A percentile compares a stretch with the other conserved stretches of the same genome.
phyloP scores from a whole-genome alignment of 2,329 filamentous ascomycete species.

The Ophiostoma sp. region DNA sequence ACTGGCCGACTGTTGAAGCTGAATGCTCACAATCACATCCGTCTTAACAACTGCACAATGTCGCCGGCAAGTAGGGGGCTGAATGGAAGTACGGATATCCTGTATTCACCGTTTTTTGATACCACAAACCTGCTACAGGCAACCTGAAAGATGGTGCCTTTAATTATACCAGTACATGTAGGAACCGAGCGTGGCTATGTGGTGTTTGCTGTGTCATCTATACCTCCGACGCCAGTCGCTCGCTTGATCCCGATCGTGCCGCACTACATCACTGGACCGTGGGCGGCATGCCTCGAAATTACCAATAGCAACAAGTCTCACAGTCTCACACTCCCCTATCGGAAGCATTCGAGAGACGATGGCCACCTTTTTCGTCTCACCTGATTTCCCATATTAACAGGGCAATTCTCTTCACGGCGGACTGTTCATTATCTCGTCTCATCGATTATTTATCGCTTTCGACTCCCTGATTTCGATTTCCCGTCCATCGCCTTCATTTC shows the following conservation, averaged over 20 bases:
- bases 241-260: slow-evolving; percentile 18
- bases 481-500: no score
- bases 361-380: background rate
- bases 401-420: background rate
- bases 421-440: background rate
- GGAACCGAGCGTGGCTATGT: background rate
- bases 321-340: background rate
- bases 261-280: slow-evolving; percentile 1
- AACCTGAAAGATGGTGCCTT: background rate
- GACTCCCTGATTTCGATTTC: background rate
- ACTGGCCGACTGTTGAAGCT: background rate
- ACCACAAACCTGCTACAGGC: background rate
- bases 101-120: background rate
- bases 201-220: background rate
- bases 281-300: slow-evolving; percentile 26
- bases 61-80: background rate
- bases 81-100: background rate
- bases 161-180: background rate
- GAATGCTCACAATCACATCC: background rate
- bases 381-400: background rate
- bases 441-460: background rate
- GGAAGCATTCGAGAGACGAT: background rate
- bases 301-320: background rate
- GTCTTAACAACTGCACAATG: background rate
- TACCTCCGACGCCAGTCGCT: slow-evolving; percentile 15